Base-by-base conservation (phyloP, 441 rosid genomes). In the Daphne laureola region DNA sequence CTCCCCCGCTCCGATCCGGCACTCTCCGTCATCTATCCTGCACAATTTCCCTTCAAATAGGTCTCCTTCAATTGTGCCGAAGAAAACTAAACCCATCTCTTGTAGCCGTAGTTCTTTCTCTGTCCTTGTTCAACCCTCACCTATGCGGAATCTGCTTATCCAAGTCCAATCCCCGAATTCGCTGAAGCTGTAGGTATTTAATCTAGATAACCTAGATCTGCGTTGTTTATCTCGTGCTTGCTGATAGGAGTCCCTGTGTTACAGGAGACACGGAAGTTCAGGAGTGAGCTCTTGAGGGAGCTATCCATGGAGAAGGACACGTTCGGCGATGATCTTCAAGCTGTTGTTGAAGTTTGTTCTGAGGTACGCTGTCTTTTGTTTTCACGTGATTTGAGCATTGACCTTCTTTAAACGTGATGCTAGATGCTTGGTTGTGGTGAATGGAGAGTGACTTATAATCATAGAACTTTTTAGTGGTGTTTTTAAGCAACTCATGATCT, bases 251-350 rank as follows among this genome's bases (percentile, higher is more conserved):
- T n/a, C 4, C 43, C 4, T 46, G 45, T 4, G 47, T 50, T 16
- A 18, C 41, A 77, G 80, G 80, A 80, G 69, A 74, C 75, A 8
- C 54, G 46, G 69, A 65, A 57, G 74, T 79, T 78, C 61, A 64
- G 60, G 66, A 38, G 23, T 43, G 78, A 70, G 69, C 68, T 68
- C 23, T 53, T 54, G 52, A 65, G 67, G 67, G 76, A 68, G 68
- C 67, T 74, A 42, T 58, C 55, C 2, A 42, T 23, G 55, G 75
- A 70, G 42, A 65, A 21, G 46, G 76, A 73, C 43, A 63, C 60
- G 31, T 75, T 71, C 42, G 78, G 69, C 3, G 66, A 71, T 57
- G 71, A 63, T 18, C 70, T 67, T 58, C 66, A 65, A 45, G 44
- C 55, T 17, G 69, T 77, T 43, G 45, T 67, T 14, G 61, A 67